Evolutionary conservation across 495 filamentous ascomycete genomes (phyloP).

Genomic region (Aspergillus bertholletiae): DNA sequence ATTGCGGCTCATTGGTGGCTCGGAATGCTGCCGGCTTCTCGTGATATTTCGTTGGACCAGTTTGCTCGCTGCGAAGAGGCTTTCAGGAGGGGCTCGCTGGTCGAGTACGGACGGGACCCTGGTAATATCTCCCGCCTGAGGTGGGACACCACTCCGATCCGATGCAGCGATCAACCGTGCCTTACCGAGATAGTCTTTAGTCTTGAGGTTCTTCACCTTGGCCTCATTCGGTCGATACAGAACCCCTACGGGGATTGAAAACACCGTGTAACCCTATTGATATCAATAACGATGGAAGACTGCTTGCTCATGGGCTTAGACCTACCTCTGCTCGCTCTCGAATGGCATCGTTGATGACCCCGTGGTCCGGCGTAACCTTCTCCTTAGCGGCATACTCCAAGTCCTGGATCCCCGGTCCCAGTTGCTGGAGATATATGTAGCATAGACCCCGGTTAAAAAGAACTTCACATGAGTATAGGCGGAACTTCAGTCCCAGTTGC

Average conservation of each 20-base stretch:
- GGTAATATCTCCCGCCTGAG: neutral
- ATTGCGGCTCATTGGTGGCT: conserved; percentile 80
- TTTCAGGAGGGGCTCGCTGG: conserved; percentile 65
- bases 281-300: conserved; percentile 9
- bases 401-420: conserved; percentile 86
- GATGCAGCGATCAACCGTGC: conserved; percentile 90
- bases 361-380: conserved; percentile 90
- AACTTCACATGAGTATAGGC: conserved; percentile 95
- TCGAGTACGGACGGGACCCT: conserved; percentile 46
- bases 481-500: conserved; percentile 92
- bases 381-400: conserved; percentile 90
- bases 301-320: no score
- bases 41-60: conserved; percentile 79
- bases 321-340: conserved; percentile 84
- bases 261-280: conserved; percentile 85
- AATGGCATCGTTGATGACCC: conserved; percentile 97
- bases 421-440: conserved; percentile 94
- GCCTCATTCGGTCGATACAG: conserved; percentile 94
- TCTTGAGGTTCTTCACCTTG: conserved; percentile 96
- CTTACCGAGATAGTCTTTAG: conserved; percentile 95
- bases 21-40: conserved; percentile 77
- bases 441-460: conserved; percentile 97
- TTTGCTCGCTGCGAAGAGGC: conserved; percentile 84
- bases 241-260: conserved; percentile 95
- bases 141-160: conserved; percentile 45